Evolutionary conservation across 352 stramenopile genomes (phyloP), one percentile per base, ranked within the genome.

Genomic region (Blastocystis sp.): DNA sequence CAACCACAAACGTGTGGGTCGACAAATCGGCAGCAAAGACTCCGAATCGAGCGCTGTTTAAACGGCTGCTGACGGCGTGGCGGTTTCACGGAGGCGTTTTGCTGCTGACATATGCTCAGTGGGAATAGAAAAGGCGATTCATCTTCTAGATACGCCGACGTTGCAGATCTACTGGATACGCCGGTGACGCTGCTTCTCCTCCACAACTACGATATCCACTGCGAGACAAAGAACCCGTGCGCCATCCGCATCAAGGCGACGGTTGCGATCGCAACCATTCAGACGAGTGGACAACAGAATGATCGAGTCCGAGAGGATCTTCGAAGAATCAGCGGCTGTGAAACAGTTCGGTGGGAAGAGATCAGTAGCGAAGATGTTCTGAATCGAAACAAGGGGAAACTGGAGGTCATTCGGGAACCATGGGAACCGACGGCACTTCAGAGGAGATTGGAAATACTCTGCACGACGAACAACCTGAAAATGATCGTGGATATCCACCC

Each of bases 171-270:
- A n/a, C n/a, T n/a, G n/a, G n/a, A n/a, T n/a, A n/a, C n/a, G n/a
- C n/a, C n/a, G n/a, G n/a, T 73, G 29, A n/a, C 48, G n/a, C 27
- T 48, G 8, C 3, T 81, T 4, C 29, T 81, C 6, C 69, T 81
- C 0, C 69, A 81, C 48, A 81, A 81, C 36, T 81, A 81, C 24
- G 69, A 81, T 44, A 64, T 59, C 48, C 63, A 38, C 53, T 34
- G 27, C 11, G 69, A 64, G 61, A 46, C 27, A n/a, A n/a, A n/a
- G 4, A 32, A 72, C 8, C 51, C 3, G 32, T 32, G 32, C 11
- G 18, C 7, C 2, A 16, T 59, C 32, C 51, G 18, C 7, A 3
- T 59, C 11, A 32, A 3, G n/a, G 7, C 51, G 7, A 6, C 11
- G n/a, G 18, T 32, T 3, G 11, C 32, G n/a, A 16, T 59, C n/a